These are phyloP conservation scores for Halophytophthora polymorphica DNA, from an alignment of 352 stramenopile species.

Conservation along the genomic window DNA sequence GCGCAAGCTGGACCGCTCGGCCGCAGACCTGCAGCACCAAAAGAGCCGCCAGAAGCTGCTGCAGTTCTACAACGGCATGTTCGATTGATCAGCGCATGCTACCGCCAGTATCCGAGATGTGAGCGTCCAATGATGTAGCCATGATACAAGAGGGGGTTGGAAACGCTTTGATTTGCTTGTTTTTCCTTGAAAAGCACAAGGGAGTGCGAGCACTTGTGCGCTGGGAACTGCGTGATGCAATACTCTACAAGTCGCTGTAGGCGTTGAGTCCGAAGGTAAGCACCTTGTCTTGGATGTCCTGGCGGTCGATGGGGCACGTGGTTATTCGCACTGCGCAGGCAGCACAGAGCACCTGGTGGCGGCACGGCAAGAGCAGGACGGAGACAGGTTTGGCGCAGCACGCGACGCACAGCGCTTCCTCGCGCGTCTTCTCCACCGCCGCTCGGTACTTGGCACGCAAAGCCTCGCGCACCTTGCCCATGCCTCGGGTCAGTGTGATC, in stretches of 20 bases:
- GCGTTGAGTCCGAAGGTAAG: constrained; percentile 58
- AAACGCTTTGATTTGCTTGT: too few species aligned
- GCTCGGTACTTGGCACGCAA: constrained; percentile 30
- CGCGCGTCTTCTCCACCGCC: constrained; percentile 12
- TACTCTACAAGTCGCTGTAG: constrained; percentile 19
- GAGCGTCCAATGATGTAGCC: too few species aligned
- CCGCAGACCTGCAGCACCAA: constrained; percentile 56
- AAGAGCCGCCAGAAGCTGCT: constrained; percentile 77
- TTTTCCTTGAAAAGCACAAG: constrained; percentile 1
- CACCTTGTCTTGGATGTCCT: constrained; percentile 57
- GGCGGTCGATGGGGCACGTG: constrained; percentile 58
- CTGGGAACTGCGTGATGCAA: background rate
- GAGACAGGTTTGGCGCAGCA: constrained; percentile 46
- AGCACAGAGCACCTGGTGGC: constrained; percentile 60
- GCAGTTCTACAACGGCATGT: constrained; percentile 88
- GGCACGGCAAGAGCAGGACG: constrained; percentile 55
- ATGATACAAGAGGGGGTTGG: too few species aligned
- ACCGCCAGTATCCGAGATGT: too few species aligned
- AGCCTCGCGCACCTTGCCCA: constrained; percentile 28
- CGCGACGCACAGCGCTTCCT: constrained; percentile 44
- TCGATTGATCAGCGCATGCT: constrained; percentile 42
- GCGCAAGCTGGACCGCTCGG: constrained; percentile 60
- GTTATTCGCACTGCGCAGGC: constrained; percentile 46
- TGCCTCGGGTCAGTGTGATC: constrained; percentile 17
- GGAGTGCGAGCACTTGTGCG: background rate